A percentile compares a stretch with the other conserved stretches of the same genome.
Evolutionary conservation across 306 rosid species (phyloP).

Genomic region (Trifolium dubium): DNA sequence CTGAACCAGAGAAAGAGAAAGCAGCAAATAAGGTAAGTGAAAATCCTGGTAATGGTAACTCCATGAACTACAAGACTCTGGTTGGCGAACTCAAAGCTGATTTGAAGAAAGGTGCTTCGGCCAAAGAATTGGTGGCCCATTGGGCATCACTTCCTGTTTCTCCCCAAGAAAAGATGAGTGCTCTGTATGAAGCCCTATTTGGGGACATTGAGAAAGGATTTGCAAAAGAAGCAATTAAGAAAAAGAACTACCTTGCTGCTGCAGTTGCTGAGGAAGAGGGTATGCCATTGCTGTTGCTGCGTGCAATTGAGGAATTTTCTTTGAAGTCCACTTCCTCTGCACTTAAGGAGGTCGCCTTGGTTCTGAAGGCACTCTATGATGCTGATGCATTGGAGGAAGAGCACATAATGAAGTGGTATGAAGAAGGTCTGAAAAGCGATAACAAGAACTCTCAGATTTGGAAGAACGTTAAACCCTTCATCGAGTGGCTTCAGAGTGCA

Average conservation of each 20-base stretch:
- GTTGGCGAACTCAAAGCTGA: constrained; percentile 51
- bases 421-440: constrained; percentile 52
- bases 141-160: constrained; percentile 44
- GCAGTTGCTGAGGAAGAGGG: constrained; percentile 53
- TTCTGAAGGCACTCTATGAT: constrained; percentile 66
- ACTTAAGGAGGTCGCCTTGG: constrained; percentile 60
- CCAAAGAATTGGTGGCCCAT: constrained; percentile 48
- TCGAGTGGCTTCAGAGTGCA: constrained; percentile 70
- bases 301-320: constrained; percentile 54
- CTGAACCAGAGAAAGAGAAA: constrained; percentile 52
- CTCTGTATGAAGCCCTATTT: constrained; percentile 55
- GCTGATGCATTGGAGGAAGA: constrained; percentile 65
- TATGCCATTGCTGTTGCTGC: constrained; percentile 48
- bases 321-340: constrained; percentile 44
- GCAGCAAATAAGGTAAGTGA: constrained; percentile 27
- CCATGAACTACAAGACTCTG: constrained; percentile 29
- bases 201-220: constrained; percentile 59
- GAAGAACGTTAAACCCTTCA: constrained; percentile 63
- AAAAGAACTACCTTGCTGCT: constrained; percentile 53
- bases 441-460: constrained; percentile 55
- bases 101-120: constrained; percentile 46
- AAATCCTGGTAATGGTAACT: constrained; percentile 43
- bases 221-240: constrained; percentile 51
- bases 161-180: constrained; percentile 58
- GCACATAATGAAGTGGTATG: constrained; percentile 58